Percentiles rank a stretch among this genome's conserved stretches.
Evolutionary conservation across 2,329 filamentous ascomycete species (phyloP).

Genomic region (Cercospora citrullina): DNA sequence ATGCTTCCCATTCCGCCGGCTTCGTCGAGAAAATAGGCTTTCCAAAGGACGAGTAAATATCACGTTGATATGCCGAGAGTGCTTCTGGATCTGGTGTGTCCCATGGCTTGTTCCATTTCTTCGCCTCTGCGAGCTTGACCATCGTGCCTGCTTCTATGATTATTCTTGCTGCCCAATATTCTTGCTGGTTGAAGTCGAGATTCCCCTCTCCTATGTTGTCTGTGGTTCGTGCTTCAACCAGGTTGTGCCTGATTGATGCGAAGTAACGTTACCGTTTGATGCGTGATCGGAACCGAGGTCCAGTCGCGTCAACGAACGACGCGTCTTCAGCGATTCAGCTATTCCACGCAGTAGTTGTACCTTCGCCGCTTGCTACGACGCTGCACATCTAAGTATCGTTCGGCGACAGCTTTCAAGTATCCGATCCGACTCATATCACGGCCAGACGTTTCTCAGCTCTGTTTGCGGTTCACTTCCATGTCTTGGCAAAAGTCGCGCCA

Average conservation of each 20-base stretch:
- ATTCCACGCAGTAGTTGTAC: background rate
- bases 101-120: constrained; percentile 26
- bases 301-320: constrained; percentile 6
- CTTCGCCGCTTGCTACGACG: background rate
- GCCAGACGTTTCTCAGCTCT: background rate
- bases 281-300: constrained; percentile 4
- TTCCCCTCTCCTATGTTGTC: background rate
- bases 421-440: background rate
- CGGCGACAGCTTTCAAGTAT: background rate
- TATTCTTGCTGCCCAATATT: background rate
- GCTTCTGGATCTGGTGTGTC: constrained; percentile 42
- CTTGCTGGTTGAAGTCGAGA: background rate
- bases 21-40: constrained; percentile 45
- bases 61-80: constrained; percentile 34
- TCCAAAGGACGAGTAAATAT: constrained; percentile 42
- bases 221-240: background rate
- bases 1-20: constrained; percentile 43
- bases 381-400: background rate
- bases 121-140: constrained; percentile 25
- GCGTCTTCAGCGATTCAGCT: background rate
- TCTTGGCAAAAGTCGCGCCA: background rate
- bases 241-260: background rate
- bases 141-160: constrained; percentile 11
- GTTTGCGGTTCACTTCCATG: background rate
- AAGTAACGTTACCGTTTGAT: background rate